phyloP scores from a whole-genome alignment of 805 yeast genomes.

The Starmera dryadoides region DNA sequence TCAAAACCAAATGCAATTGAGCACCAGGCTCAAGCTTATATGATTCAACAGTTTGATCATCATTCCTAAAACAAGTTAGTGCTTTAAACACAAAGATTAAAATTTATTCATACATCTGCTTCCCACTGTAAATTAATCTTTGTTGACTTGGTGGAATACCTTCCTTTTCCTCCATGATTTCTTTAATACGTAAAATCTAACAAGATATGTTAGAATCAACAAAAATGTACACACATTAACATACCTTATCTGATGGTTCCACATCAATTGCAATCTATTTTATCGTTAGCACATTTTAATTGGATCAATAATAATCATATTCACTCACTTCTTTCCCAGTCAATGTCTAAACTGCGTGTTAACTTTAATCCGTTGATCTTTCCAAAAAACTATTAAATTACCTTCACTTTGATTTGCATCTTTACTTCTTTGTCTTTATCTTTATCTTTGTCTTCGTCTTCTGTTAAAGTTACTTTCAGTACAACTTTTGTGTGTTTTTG shows the following conservation, averaged over 20 bases:
- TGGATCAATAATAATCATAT: neutral
- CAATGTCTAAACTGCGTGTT: conserved; percentile 39
- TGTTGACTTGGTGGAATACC: conserved; percentile 98
- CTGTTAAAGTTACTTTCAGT: no score
- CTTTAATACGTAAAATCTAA: conserved; percentile 68
- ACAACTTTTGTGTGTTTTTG: no score
- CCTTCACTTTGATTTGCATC: conserved; percentile 65
- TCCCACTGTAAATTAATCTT: conserved; percentile 82
- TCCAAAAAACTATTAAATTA: conserved; percentile 14
- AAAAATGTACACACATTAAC: no score
- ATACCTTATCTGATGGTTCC: conserved; percentile 57
- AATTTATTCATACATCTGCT: conserved; percentile 73
- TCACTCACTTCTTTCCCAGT: conserved; percentile 67
- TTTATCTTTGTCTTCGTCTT: neutral
- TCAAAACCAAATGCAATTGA: conserved; percentile 82
- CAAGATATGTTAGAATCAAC: no score
- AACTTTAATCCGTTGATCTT: neutral
- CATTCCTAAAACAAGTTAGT: conserved; percentile 38
- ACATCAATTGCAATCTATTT: conserved; percentile 60
- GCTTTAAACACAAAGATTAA: no score
- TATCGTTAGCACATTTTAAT: neutral
- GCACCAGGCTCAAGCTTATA: conserved; percentile 82
- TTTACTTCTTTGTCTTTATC: conserved; percentile 1
- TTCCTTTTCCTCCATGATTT: conserved; percentile 89
- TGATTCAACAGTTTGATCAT: conserved; percentile 62